Evolutionary conservation across 2,329 filamentous ascomycete genomes (phyloP).

Genomic region (Pyrenochaeta sp.): DNA sequence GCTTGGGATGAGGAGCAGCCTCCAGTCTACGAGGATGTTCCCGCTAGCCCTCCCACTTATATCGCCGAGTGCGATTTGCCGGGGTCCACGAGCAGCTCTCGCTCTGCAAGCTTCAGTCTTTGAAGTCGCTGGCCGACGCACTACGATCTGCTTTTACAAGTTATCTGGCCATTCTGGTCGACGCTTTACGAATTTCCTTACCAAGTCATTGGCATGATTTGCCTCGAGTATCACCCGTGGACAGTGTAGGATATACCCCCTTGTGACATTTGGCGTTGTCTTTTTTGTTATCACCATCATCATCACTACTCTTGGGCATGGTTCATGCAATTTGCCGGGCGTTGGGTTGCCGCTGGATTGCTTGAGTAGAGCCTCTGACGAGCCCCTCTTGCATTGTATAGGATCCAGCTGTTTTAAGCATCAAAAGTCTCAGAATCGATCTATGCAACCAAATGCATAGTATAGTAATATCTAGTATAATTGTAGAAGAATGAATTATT

Average conservation of each 20-base stretch:
- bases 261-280: slow-evolving; percentile 7
- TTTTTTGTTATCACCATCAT: slow-evolving; percentile 13
- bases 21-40: slow-evolving; percentile 92
- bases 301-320: neutral
- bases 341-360: slow-evolving; percentile 8
- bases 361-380: slow-evolving; percentile 19
- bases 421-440: slow-evolving; percentile 2
- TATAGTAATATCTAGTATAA: slow-evolving; percentile 11
- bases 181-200: slow-evolving; percentile 32
- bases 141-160: slow-evolving; percentile 2
- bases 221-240: slow-evolving; percentile 22
- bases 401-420: neutral
- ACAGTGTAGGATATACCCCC: slow-evolving; percentile 40
- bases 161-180: slow-evolving; percentile 11
- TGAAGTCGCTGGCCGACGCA: slow-evolving; percentile 7
- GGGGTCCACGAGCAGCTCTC: slow-evolving; percentile 29
- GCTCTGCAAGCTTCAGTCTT: slow-evolving; percentile 35
- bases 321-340: neutral
- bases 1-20: slow-evolving; percentile 97
- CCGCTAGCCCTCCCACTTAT: slow-evolving; percentile 77
- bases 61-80: slow-evolving; percentile 39
- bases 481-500: slow-evolving; percentile 1
- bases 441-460: neutral
- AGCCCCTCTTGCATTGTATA: slow-evolving; percentile 20
- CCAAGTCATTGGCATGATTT: slow-evolving; percentile 22